Percentiles rank a stretch among this genome's conserved stretches.
Conservation (phyloP, 2,329 filamentous ascomycete species). For the Sporothrix inflata region DNA sequence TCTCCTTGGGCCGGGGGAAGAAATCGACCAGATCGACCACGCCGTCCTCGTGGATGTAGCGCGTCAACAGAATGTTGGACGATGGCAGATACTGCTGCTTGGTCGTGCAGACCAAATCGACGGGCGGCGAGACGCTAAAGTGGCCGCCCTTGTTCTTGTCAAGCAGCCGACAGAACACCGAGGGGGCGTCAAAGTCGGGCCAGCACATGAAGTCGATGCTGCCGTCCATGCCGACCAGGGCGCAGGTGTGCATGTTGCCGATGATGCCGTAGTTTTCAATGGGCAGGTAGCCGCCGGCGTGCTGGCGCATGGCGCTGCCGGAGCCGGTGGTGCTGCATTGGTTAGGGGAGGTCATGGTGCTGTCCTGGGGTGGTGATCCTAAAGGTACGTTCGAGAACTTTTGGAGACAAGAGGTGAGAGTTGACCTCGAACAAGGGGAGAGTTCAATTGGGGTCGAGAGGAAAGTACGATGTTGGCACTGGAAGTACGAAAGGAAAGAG, state of each 20-base stretch:
- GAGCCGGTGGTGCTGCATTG: not conserved
- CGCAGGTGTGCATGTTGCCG: conserved; percentile 79
- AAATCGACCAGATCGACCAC: conserved; percentile 76
- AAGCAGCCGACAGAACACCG: conserved; percentile 72
- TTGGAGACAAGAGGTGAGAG: not conserved
- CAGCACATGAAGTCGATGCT: conserved; percentile 80
- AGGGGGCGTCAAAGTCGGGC: conserved; percentile 79
- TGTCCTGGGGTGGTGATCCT: not conserved
- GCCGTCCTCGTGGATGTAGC: conserved; percentile 76
- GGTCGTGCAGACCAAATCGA: conserved; percentile 60
- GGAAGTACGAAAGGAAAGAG: not conserved
- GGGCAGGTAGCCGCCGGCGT: conserved; percentile 54
- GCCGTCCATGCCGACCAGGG: conserved; percentile 73
- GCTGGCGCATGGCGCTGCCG: conserved; percentile 40
- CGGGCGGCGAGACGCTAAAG: conserved; percentile 66
- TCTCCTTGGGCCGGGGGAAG: conserved; percentile 70
- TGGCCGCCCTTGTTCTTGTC: conserved; percentile 76
- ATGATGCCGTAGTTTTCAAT: conserved; percentile 82
- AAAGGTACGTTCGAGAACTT: not conserved
- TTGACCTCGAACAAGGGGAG: not conserved
- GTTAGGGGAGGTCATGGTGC: not conserved
- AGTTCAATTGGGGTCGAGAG: not conserved
- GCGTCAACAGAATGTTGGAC: conserved; percentile 74
- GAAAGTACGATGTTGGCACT: not conserved
- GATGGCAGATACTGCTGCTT: conserved; percentile 79